A percentile compares a stretch with the other conserved stretches of the same genome.
These are phyloP conservation scores for Camelina sativa DNA, from an alignment of 345 rosid genomes.

Conservation along the genomic window DNA sequence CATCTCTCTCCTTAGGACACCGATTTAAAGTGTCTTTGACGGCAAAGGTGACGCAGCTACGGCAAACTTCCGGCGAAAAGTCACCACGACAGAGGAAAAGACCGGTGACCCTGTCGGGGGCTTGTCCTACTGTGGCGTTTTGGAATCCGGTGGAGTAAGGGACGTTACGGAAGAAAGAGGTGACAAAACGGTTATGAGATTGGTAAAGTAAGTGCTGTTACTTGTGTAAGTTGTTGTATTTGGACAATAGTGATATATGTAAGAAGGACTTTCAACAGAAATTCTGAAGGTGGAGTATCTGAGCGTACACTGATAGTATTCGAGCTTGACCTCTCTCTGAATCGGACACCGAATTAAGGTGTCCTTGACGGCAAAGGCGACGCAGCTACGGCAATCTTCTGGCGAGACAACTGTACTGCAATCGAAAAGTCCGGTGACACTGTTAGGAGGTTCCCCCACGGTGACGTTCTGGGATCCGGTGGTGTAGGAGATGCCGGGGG, in stretches of 20 bases:
- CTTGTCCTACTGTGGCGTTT: neutral
- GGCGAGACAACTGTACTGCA: no score
- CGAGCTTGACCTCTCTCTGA: no score
- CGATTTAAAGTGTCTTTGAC: neutral
- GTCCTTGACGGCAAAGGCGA: no score
- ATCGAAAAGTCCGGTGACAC: no score
- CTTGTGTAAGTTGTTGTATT: slow-evolving; percentile 32
- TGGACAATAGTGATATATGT: neutral
- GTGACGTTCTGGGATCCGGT: no score
- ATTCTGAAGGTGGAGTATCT: no score
- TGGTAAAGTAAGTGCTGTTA: slow-evolving; percentile 44
- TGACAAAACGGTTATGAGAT: slow-evolving; percentile 46
- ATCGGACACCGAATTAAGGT: no score
- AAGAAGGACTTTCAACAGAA: no score
- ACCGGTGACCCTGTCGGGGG: neutral
- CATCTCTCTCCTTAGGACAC: neutral
- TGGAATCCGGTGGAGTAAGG: slow-evolving; percentile 29
- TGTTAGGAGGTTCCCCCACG: no score
- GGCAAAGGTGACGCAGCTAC: slow-evolving; percentile 2
- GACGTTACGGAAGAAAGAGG: slow-evolving; percentile 37
- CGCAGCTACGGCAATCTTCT: no score
- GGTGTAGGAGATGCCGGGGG: no score
- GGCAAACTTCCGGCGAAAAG: neutral
- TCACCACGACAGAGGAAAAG: neutral
- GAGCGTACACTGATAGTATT: no score